phyloP scores from a whole-genome alignment of 225 moss, liverwort and hornwort species.

The Thuidium tamariscinum region DNA sequence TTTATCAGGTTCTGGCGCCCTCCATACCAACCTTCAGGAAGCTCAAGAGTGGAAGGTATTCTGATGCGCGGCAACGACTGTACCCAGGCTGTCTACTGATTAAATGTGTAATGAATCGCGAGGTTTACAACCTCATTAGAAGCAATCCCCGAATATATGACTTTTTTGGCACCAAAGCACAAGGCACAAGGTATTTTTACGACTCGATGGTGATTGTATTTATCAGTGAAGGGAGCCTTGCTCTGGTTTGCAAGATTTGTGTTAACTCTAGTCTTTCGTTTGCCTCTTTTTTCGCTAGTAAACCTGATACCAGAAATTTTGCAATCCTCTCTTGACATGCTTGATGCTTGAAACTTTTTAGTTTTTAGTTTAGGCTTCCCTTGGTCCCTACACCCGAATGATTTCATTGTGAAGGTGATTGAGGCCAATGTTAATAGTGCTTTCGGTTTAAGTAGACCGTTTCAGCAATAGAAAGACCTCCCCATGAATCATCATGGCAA shows the following conservation, averaged over 20 bases:
- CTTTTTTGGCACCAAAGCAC: constrained; percentile 78
- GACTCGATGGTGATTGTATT: neutral
- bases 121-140: constrained; percentile 56
- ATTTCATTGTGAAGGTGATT: neutral
- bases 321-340: neutral
- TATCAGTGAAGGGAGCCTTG: neutral
- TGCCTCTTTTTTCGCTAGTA: neutral
- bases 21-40: constrained; percentile 53
- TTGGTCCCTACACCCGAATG: neutral
- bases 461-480: neutral
- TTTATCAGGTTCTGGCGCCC: constrained; percentile 61
- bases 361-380: neutral
- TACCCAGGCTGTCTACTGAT: constrained; percentile 82
- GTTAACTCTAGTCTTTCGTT: neutral
- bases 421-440: neutral
- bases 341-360: neutral
- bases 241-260: neutral
- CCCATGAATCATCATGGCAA: neutral
- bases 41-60: constrained; percentile 69
- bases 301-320: neutral
- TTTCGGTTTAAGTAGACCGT: neutral
- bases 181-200: constrained; percentile 44
- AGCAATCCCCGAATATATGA: constrained; percentile 65
- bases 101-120: constrained; percentile 73
- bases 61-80: constrained; percentile 58